Base-by-base conservation (phyloP, 2,329 filamentous ascomycete genomes). In the Cladosporium sp. region DNA sequence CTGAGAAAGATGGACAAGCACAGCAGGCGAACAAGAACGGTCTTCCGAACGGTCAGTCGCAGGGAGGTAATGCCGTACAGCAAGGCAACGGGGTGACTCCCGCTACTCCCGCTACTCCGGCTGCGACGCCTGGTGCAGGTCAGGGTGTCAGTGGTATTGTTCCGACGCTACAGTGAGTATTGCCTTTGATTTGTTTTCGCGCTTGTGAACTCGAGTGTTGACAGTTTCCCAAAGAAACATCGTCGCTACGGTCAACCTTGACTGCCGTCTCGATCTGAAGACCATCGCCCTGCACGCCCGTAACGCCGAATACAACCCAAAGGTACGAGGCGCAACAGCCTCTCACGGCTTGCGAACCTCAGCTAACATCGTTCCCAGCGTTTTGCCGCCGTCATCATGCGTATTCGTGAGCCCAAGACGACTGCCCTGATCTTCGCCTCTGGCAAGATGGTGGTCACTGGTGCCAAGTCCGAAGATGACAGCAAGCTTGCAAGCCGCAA, bases 341-440 rank as follows among this genome's bases (percentile, higher is more conserved):
- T 68, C n/a, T 24, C 26, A 34, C 41, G 24, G 71, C 76, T 80
- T 74, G 61, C 61, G 79, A 74, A 72, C 70, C 68, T 63, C 28
- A 44, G 57, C 63, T 67, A 62, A 67, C 55, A 66, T 66, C 7
- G 34, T 18, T 71, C 26, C 38, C 83, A 96, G 93, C 94, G 94
- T 90, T 98, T 98, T 78, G 95, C 94, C 74, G 94, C 94, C 78
- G 94, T 98, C 71, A 98, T 99, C 81, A 98, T 99, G 95, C 93
- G 95, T 84, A 99, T 99, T 74, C 93, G 95, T 76, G 95, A 99
- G 76, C 95, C 95, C 68, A 99, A 99, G 85, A 99, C 95, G 4
- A 99, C 95, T 2, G 95, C 95, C 6, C 83, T 99, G 66, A 98
- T 99, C 84, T 99, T 99, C 75, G 95, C 95, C 67, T 96, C 91